Conservation (phyloP, 192 early-diverging fungal species). For the Entomortierella chlamydospora region DNA sequence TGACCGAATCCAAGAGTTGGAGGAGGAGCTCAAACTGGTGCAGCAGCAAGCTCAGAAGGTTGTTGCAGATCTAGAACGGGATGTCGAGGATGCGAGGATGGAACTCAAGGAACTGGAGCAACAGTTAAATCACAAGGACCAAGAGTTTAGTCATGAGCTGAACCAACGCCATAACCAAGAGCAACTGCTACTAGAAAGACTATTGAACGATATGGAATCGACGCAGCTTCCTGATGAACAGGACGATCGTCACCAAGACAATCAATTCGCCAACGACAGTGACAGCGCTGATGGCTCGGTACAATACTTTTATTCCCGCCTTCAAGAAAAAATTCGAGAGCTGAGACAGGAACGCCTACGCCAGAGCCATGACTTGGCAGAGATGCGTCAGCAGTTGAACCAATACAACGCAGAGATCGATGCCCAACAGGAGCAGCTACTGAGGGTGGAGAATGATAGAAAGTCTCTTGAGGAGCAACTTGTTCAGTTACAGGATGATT, state of each 20-base stretch:
- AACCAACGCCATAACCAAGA: constrained; percentile 16
- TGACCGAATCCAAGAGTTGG: constrained; percentile 35
- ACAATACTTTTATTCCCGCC: constrained; percentile 3
- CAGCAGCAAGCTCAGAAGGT: constrained; percentile 40
- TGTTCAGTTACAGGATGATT: constrained; percentile 9
- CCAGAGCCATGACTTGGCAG: constrained; percentile 10
- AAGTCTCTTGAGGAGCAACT: constrained; percentile 15
- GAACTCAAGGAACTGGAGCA: constrained; percentile 13
- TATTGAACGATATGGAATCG: constrained; percentile 22
- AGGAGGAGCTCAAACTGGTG: constrained; percentile 26
- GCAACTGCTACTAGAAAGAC: constrained; percentile 12
- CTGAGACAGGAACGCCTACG: constrained; percentile 7
- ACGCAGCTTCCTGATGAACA: not conserved
- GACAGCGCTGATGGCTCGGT: not conserved
- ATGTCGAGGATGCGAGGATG: constrained; percentile 17
- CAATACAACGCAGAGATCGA: constrained; percentile 31
- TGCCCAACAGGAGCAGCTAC: constrained; percentile 26
- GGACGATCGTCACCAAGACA: not conserved
- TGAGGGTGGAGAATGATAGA: constrained; percentile 14
- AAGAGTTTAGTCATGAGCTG: constrained; percentile 16
- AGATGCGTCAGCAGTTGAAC: constrained; percentile 22
- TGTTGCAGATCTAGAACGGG: constrained; percentile 34
- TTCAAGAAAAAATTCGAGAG: constrained; percentile 14
- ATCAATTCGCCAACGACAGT: not conserved
- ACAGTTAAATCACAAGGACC: constrained; percentile 16